Percentiles rank a stretch among this genome's conserved stretches.
Evolutionary conservation across 495 filamentous ascomycete genomes (phyloP).

Genomic region (Emericellopsis terricola): DNA sequence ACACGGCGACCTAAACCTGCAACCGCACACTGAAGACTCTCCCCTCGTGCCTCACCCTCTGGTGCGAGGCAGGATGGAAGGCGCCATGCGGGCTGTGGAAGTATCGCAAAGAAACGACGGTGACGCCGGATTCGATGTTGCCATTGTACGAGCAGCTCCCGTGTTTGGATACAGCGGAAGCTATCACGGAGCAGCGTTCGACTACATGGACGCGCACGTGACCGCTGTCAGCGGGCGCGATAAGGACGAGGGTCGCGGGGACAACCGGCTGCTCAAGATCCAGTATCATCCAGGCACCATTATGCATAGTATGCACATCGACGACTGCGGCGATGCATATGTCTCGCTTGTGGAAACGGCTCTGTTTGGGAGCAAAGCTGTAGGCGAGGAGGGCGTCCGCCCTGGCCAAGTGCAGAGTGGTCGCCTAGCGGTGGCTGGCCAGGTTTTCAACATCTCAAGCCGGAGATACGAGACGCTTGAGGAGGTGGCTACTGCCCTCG

Average conservation of each 20-base stretch:
- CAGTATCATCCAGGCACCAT: constrained; percentile 13
- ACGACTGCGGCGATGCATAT: constrained; percentile 27
- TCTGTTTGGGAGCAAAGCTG: no score
- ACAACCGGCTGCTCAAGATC: constrained; percentile 8
- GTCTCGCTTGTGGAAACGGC: constrained; percentile 17
- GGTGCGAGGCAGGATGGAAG: no score
- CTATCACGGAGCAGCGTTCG: constrained; percentile 18
- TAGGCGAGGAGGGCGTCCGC: no score
- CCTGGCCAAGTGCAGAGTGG: no score
- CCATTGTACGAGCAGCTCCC: constrained; percentile 18
- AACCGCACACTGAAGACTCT: constrained; percentile 18
- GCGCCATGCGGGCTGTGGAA: constrained; percentile 5
- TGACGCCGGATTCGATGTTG: constrained; percentile 17
- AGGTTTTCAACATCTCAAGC: constrained; percentile 23
- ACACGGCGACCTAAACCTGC: constrained; percentile 11
- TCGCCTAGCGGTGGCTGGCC: constrained; percentile 9
- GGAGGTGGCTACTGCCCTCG: constrained; percentile 14
- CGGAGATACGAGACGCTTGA: constrained; percentile 19
- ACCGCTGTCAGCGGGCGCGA: no score
- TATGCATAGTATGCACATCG: constrained; percentile 21
- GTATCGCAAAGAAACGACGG: constrained; percentile 4
- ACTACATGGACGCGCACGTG: constrained; percentile 7
- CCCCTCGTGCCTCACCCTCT: constrained; percentile 13
- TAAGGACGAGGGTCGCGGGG: no score
- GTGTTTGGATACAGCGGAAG: constrained; percentile 19